Percentiles rank a stretch among this genome's conserved stretches.
Conservation (phyloP, 1,139 yeast species). For the Pichia sp. region DNA sequence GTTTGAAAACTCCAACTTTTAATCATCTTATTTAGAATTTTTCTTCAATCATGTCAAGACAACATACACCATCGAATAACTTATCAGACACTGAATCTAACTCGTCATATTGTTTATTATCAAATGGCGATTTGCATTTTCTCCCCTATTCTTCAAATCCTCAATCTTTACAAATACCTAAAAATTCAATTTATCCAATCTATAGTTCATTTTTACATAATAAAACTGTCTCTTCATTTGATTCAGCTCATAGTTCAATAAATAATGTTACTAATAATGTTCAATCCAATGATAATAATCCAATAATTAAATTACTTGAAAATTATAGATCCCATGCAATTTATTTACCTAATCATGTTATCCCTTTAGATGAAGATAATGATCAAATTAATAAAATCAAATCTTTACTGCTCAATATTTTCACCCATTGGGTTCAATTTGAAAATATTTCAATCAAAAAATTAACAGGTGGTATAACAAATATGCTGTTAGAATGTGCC, state of each 20-base stretch:
- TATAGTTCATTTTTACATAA: slow-evolving; percentile 15
- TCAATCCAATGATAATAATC: slow-evolving; percentile 2
- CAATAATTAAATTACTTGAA: slow-evolving; percentile 18
- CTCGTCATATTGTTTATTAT: slow-evolving; percentile 26
- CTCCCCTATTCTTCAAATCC: slow-evolving; percentile 18
- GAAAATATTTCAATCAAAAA: slow-evolving; percentile 26
- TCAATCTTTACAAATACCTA: background rate
- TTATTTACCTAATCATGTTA: slow-evolving; percentile 25
- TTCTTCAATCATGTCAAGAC: background rate
- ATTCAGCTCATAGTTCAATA: background rate
- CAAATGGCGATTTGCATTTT: slow-evolving; percentile 27
- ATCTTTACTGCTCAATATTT: slow-evolving; percentile 22
- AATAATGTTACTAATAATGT: background rate
- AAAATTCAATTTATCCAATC: slow-evolving; percentile 4
- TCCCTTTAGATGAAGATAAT: slow-evolving; percentile 20
- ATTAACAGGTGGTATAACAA: slow-evolving; percentile 77
- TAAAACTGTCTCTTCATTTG: slow-evolving; percentile 19
- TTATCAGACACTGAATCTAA: slow-evolving; percentile 9
- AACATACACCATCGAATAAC: background rate
- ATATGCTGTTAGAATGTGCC: slow-evolving; percentile 54
- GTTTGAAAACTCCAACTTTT: background rate
- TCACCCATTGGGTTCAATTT: slow-evolving; percentile 25
- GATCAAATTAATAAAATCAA: slow-evolving; percentile 18
- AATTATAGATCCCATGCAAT: slow-evolving; percentile 28
- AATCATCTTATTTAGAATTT: background rate